Conservation (phyloP, 345 rosid genomes). For the Eucalyptus microcorys region DNA sequence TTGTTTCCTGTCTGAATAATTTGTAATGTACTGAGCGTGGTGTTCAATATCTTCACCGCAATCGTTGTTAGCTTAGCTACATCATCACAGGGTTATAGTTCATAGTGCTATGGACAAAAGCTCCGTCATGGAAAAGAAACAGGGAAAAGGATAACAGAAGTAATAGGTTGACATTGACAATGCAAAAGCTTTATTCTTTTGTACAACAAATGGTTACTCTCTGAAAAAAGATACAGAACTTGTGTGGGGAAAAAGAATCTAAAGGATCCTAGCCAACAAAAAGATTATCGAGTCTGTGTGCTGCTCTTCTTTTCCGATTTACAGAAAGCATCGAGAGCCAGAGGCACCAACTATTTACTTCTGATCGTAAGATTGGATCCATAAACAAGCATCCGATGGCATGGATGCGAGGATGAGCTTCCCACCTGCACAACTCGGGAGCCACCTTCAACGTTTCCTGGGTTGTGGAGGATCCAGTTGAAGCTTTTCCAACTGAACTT, state of each 20-base stretch:
- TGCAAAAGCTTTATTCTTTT: not conserved
- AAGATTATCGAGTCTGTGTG: not conserved
- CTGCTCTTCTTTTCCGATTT: not conserved
- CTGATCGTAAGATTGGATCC: not conserved
- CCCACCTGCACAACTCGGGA: not conserved
- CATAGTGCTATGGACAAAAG: not conserved
- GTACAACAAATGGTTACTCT: not conserved
- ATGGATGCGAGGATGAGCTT: not conserved
- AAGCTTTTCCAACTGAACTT: constrained; percentile 4
- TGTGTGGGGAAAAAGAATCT: not conserved
- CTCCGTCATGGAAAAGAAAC: not conserved
- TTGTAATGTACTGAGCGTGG: not conserved
- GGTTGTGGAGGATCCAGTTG: not conserved
- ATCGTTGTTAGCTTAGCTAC: not conserved
- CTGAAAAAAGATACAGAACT: not conserved
- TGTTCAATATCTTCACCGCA: not conserved
- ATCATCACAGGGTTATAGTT: not conserved
- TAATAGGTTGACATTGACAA: not conserved
- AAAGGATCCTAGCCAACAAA: not conserved
- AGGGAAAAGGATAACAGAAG: not conserved
- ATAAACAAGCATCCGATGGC: not conserved
- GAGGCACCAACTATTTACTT: not conserved
- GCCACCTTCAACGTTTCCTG: not conserved
- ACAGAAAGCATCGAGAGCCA: not conserved
- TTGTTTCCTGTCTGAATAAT: not conserved